These are phyloP conservation scores for Oryza glumipatula DNA, from an alignment of 176 grass and related monocot species.

Conservation along the genomic window DNA sequence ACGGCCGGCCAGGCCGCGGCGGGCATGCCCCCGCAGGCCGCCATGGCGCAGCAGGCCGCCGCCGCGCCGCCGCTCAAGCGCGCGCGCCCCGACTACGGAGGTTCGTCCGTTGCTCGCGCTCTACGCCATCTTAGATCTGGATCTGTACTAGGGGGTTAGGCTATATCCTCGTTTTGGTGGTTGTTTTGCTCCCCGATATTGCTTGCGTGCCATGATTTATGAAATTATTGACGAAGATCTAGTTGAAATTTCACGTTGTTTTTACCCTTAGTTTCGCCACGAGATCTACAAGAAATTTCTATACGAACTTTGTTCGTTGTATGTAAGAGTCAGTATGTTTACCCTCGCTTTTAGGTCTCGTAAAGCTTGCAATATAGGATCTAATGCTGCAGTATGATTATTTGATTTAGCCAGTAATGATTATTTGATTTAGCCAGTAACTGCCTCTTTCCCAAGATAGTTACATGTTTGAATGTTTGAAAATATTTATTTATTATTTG, in stretches of 20 bases:
- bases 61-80: constrained; percentile 75
- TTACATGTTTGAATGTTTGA: neutral
- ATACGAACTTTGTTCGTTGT: neutral
- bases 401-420: neutral
- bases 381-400: neutral
- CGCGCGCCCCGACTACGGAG: constrained; percentile 74
- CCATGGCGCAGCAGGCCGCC: constrained; percentile 46
- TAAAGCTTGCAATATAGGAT: neutral
- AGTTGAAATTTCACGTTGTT: neutral
- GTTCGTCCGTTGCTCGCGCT: constrained; percentile 35
- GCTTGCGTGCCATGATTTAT: neutral
- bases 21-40: constrained; percentile 40
- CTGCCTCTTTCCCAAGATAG: neutral
- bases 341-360: neutral
- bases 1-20: constrained; percentile 17
- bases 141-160: neutral
- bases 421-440: neutral
- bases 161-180: neutral
- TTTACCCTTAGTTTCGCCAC: neutral
- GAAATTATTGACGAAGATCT: neutral
- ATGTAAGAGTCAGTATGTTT: neutral
- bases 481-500: neutral
- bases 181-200: neutral
- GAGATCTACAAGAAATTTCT: constrained; percentile 4
- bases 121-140: constrained; percentile 22